Percentiles rank a stretch among this genome's conserved stretches.
Evolutionary conservation across 2,329 filamentous ascomycete species (phyloP).

Genomic region (Nothophaeocryptopus gaeumannii): DNA sequence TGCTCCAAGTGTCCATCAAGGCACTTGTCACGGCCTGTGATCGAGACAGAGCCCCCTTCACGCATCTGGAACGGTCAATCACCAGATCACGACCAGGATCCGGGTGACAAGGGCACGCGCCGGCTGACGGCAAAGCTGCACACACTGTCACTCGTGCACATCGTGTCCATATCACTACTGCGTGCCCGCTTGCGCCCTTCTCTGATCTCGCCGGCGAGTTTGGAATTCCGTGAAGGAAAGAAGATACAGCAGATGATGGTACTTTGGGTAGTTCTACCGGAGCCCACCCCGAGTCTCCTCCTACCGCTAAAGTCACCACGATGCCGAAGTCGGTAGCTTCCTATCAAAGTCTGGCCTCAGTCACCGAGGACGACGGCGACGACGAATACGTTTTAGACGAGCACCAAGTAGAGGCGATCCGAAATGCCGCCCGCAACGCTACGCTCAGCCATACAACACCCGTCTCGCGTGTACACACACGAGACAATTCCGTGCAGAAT

Average conservation of each 20-base stretch:
- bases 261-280: background rate
- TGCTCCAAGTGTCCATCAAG: too few relatives aligned
- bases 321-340: conserved; percentile 37
- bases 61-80: too few relatives aligned
- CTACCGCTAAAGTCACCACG: background rate
- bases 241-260: background rate
- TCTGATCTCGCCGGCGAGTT: too few relatives aligned
- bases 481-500: conserved; percentile 19
- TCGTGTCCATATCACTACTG: too few relatives aligned
- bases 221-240: too few relatives aligned
- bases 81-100: too few relatives aligned
- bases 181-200: too few relatives aligned
- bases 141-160: too few relatives aligned
- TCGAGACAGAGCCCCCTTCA: too few relatives aligned
- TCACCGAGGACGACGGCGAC: conserved; percentile 36
- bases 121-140: too few relatives aligned
- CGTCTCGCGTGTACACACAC: conserved; percentile 30
- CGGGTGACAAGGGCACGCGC: too few relatives aligned
- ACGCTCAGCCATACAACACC: conserved; percentile 34
- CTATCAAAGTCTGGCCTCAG: conserved; percentile 29
- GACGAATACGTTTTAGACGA: conserved; percentile 33
- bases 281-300: background rate
- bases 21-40: too few relatives aligned
- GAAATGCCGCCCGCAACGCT: conserved; percentile 35
- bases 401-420: conserved; percentile 32